Evolutionary conservation across 2,329 filamentous ascomycete genomes (phyloP).

Genomic region (Chaetomiaceae sp.): DNA sequence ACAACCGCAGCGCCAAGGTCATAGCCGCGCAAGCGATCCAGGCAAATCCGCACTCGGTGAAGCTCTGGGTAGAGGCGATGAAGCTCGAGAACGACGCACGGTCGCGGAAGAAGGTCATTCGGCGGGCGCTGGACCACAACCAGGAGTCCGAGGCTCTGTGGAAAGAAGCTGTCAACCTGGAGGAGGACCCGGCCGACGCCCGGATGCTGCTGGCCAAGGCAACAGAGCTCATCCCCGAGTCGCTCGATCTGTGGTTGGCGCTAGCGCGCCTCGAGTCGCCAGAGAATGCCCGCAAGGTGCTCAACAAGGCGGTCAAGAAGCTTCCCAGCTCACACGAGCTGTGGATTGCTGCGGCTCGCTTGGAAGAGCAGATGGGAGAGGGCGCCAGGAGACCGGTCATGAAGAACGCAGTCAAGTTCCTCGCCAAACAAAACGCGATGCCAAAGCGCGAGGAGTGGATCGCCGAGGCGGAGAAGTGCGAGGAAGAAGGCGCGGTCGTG

Average conservation of each 20-base stretch:
- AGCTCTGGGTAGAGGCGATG: slow-evolving; percentile 94
- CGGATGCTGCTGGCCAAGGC: slow-evolving; percentile 87
- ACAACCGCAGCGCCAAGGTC: slow-evolving; percentile 88
- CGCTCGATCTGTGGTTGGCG: slow-evolving; percentile 92
- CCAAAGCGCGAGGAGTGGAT: slow-evolving; percentile 97
- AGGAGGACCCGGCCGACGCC: slow-evolving; percentile 85
- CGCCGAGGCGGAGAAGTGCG: slow-evolving; percentile 86
- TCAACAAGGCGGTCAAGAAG: slow-evolving; percentile 92
- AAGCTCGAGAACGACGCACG: slow-evolving; percentile 76
- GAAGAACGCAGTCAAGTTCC: slow-evolving; percentile 83
- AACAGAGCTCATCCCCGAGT: slow-evolving; percentile 88
- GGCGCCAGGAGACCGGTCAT: slow-evolving; percentile 82
- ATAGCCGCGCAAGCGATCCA: slow-evolving; percentile 93
- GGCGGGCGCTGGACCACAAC: slow-evolving; percentile 86
- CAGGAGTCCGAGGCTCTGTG: slow-evolving; percentile 94
- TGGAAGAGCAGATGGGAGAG: slow-evolving; percentile 84
- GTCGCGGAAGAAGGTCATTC: slow-evolving; percentile 87
- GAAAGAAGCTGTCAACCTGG: slow-evolving; percentile 95
- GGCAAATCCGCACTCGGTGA: slow-evolving; percentile 81
- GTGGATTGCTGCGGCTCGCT: slow-evolving; percentile 88
- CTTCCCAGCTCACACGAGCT: slow-evolving; percentile 91
- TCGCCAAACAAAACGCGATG: slow-evolving; percentile 92
- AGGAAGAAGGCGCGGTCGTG: slow-evolving; percentile 80
- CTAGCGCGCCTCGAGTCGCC: slow-evolving; percentile 84
- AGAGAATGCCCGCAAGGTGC: slow-evolving; percentile 87